Base-by-base conservation (phyloP, 106 monocot species). In the Posidonia australis region DNA sequence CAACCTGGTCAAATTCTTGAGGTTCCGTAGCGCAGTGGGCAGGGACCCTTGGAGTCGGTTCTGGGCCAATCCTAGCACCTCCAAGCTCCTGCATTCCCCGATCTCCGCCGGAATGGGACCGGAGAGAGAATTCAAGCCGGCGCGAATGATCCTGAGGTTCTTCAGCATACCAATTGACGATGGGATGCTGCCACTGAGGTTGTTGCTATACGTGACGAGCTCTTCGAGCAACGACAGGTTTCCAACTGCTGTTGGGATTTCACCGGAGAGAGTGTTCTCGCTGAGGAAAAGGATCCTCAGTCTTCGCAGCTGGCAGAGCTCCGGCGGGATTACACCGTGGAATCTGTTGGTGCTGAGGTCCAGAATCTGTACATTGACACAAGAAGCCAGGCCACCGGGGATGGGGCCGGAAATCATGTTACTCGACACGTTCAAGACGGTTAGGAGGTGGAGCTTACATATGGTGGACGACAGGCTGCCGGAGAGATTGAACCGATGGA, bases 21-120 rank as follows among this genome's bases (percentile, higher is more conserved):
- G 76, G 69, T 51, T 84, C 29, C 80, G 84, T 27, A 90, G 63
- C 72, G 84, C 90, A 62, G 70, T 80, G 5, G 94, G 94, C 2
- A 96, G 52, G 32, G 67, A 64, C 24, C 84, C 90, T 60, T 58
- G 77, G 26, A 96, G 66, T 64, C 74, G 76, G 70, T 90, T 90
- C 62, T 96, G 90, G 0, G 94, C 94, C 71, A 96, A 87, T 58
- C 94, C 94, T 62, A 96, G 80, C 9, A 79, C 0, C 28, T 64
- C 9, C 70, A 96, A 54, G 45, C 68, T 82, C 64, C 70, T 1
- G 44, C 94, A 96, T 55, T 72, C 80, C 54, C 78, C 21, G 47
- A 96, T 96, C 68, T 87, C 86, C 1, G 31, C 69, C 14, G 94
- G 94, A 60, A 96, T 74, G 23, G 42, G 70, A 54, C 94, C 94